phyloP scores from a whole-genome alignment of 31 red algal species.

The Endocladia muricata region DNA sequence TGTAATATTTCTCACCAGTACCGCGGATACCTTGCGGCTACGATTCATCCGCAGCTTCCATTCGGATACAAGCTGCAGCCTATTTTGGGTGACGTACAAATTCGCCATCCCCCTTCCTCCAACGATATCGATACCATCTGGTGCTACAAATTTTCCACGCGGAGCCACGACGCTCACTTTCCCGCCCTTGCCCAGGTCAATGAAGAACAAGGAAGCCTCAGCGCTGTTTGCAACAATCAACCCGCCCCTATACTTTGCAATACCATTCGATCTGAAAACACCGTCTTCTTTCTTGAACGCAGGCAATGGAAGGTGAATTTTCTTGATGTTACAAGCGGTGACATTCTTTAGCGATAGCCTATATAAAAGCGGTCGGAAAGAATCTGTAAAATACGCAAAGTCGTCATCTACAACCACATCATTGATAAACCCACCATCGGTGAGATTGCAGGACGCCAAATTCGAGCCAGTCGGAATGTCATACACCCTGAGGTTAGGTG shows the following conservation, averaged over 20 bases:
- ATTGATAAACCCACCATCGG: slow-evolving; percentile 1
- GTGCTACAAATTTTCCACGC: background rate
- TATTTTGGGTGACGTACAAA: slow-evolving; percentile 14
- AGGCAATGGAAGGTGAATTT: background rate
- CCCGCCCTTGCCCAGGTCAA: background rate
- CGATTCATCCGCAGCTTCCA: background rate
- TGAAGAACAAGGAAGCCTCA: background rate
- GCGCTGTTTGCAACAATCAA: background rate
- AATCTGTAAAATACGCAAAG: slow-evolving; percentile 23
- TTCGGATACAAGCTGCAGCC: background rate
- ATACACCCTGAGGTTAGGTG: background rate
- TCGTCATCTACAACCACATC: background rate
- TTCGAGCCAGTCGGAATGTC: background rate
- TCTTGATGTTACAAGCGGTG: background rate
- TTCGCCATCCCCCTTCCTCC: background rate
- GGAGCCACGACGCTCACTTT: background rate
- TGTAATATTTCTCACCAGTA: background rate
- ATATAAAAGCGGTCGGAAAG: background rate
- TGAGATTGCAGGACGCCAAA: background rate
- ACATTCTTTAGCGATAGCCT: background rate
- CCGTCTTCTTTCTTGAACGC: background rate
- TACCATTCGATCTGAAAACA: slow-evolving; percentile 4
- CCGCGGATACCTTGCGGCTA: background rate
- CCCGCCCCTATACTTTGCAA: background rate
- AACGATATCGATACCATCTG: slow-evolving; percentile 5